Evolutionary conservation across 176 grass and related monocot species (phyloP), one percentile per base, ranked within the genome.

Genomic region (Dendrocalamus sinicus): DNA sequence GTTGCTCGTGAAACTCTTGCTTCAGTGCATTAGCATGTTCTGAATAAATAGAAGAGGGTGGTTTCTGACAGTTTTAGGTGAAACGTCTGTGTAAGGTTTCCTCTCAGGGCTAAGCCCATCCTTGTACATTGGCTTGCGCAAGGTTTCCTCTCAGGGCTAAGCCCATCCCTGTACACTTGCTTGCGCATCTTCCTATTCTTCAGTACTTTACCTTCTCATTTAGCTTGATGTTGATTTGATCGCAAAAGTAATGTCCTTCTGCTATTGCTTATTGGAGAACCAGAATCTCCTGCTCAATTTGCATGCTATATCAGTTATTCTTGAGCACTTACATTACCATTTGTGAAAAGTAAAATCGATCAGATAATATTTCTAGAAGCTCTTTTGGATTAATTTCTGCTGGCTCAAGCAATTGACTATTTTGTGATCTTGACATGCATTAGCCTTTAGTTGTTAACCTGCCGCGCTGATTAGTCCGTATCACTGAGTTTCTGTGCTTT

Each of bases 101-200:
- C 13, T 67, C 54, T 68, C 76, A 64, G 32, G 77, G 55, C 24
- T 67, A 46, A 35, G 39, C 70, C 13, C 86, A 73, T 64, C 57
- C 8, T 73, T 63, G 67, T 7, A 67, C 67, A 11, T 37, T 76
- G 53, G 23, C 54, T 17, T 35, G 39, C 1, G 1, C 61, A 52
- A 67, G 50, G 37, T 67, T 80, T 48, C 24, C 12, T 67, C 54
- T 68, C 76, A 72, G 32, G 77, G 55, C 24, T 67, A 46, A 35
- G 39, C 71, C 19, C 86, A 73, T 54, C 57, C 5, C 65, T 63
- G 67, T 7, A 67, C 67, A 15, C 58, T 76, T 62, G 23, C 54
- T 17, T 35, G 39, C 1, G 1, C 61, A 52, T 22, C 2, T 53
- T 63, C 45, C 30, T 69, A 7, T 20, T 20, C 54, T 44, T 43